These are phyloP conservation scores for Paramecium tetraurelia DNA, from an alignment of 73 alveolate species.

Conservation along the genomic window DNA sequence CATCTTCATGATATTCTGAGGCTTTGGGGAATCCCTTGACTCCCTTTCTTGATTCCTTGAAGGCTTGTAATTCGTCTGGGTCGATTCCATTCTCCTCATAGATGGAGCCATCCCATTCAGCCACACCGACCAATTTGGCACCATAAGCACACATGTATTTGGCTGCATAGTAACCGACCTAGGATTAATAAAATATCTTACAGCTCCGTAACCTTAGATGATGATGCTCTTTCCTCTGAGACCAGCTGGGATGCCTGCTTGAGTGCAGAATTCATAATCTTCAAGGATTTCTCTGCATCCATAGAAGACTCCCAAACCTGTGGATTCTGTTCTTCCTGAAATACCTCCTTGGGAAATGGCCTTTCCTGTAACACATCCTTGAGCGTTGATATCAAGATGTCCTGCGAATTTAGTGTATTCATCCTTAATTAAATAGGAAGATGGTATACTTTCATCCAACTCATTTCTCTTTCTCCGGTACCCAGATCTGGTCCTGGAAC, in stretches of 20 bases:
- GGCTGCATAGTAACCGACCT: slow-evolving; percentile 87
- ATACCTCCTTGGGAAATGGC: slow-evolving; percentile 81
- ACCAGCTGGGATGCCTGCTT: slow-evolving; percentile 65
- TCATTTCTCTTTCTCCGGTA: slow-evolving; percentile 81
- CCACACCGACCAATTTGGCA: slow-evolving; percentile 73
- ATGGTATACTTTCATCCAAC: slow-evolving; percentile 84
- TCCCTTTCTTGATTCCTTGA: slow-evolving; percentile 68
- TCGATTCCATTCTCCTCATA: slow-evolving; percentile 78
- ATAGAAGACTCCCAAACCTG: slow-evolving; percentile 80
- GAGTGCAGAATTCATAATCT: slow-evolving; percentile 50
- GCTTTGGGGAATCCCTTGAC: slow-evolving; percentile 81
- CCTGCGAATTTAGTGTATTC: slow-evolving; percentile 57
- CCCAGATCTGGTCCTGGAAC: slow-evolving; percentile 94
- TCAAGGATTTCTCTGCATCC: slow-evolving; percentile 63
- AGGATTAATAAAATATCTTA: background rate
- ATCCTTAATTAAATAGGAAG: background rate
- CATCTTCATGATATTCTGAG: slow-evolving; percentile 63
- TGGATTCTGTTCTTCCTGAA: slow-evolving; percentile 88
- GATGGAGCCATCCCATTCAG: slow-evolving; percentile 85
- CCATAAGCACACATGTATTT: slow-evolving; percentile 83
- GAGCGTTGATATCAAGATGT: slow-evolving; percentile 80
- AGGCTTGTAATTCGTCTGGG: slow-evolving; percentile 77
- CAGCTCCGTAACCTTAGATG: slow-evolving; percentile 92
- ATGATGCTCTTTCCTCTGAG: slow-evolving; percentile 72
- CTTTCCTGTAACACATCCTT: slow-evolving; percentile 88